Evolutionary conservation across 192 early-diverging fungal species (phyloP).

Genomic region (Tieghemiomyces parasiticus): DNA sequence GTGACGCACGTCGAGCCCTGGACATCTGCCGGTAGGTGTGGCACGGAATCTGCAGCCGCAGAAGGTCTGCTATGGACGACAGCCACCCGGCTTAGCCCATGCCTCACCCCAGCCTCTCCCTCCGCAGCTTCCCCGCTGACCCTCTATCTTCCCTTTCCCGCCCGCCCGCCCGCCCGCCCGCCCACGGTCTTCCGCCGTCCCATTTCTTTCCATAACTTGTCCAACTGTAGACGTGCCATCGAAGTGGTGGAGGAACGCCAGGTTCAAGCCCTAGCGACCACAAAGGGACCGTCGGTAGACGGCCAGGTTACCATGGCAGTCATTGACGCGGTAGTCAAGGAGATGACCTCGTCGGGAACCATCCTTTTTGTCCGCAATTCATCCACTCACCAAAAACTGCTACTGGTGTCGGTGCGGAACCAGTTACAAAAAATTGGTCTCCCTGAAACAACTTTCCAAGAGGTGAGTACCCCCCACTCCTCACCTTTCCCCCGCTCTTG

Average conservation of each 20-base stretch:
- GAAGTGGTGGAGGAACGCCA: conserved; percentile 45
- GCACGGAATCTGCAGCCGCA: no score
- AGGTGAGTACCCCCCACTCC: conserved; percentile 21
- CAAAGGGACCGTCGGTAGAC: no score
- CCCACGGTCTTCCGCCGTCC: no score
- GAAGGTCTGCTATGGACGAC: no score
- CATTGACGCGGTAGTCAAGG: conserved; percentile 66
- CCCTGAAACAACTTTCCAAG: conserved; percentile 56
- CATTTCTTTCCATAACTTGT: no score
- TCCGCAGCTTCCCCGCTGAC: no score
- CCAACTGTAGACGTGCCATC: conserved; percentile 42
- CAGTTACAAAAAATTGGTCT: conserved; percentile 45
- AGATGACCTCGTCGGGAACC: conserved; percentile 71
- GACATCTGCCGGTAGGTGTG: conserved; percentile 71
- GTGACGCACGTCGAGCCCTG: conserved; percentile 87
- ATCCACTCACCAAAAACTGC: conserved; percentile 76
- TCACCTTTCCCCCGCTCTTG: background rate
- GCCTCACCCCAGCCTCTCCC: no score
- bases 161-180: no score
- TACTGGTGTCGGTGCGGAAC: conserved; percentile 55
- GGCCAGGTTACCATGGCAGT: conserved; percentile 44
- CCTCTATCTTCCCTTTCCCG: no score
- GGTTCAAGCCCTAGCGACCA: conserved; percentile 2
- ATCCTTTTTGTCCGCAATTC: conserved; percentile 53
- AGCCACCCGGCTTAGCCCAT: no score